phyloP scores from a whole-genome alignment of 768 basidiomycete genomes.

The Calocybe cyanea region DNA sequence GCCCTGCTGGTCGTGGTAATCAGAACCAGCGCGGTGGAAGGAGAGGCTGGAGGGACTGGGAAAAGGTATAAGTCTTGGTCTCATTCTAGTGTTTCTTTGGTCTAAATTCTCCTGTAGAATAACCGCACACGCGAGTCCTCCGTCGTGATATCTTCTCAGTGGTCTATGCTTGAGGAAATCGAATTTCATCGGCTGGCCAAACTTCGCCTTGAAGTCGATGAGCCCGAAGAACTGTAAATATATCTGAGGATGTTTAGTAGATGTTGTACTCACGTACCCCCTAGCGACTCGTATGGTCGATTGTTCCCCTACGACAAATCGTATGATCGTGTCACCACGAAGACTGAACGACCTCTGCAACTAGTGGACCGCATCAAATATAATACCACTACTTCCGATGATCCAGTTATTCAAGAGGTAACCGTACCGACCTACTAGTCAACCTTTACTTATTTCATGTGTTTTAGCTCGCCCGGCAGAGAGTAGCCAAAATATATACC shows the following conservation, averaged over 20 bases:
- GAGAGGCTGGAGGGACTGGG: conserved; percentile 90
- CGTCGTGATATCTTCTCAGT: conserved; percentile 86
- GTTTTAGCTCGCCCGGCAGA: conserved; percentile 70
- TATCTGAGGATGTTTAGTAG: conserved; percentile 9
- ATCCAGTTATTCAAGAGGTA: conserved; percentile 93
- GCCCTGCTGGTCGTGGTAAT: conserved; percentile 37
- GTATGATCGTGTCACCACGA: conserved; percentile 94
- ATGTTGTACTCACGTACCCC: conserved; percentile 10
- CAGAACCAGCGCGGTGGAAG: conserved; percentile 53
- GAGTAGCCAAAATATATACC: conserved; percentile 83
- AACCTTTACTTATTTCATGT: conserved; percentile 10
- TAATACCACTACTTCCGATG: conserved; percentile 96
- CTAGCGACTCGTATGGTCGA: conserved; percentile 82
- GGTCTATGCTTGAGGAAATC: conserved; percentile 96
- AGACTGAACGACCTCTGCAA: conserved; percentile 87
- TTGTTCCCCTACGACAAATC: conserved; percentile 91
- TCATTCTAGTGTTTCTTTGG: not conserved
- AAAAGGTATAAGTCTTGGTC: conserved; percentile 56
- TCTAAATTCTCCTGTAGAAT: conserved; percentile 40
- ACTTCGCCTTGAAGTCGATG: conserved; percentile 90
- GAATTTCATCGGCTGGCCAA: conserved; percentile 92
- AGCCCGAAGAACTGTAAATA: conserved; percentile 82
- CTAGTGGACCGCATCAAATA: conserved; percentile 93
- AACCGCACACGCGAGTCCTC: conserved; percentile 88
- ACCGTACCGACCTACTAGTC: conserved; percentile 6